Evolutionary conservation across 495 filamentous ascomycete genomes (phyloP).

Genomic region (Trichocladium uniseriatum): DNA sequence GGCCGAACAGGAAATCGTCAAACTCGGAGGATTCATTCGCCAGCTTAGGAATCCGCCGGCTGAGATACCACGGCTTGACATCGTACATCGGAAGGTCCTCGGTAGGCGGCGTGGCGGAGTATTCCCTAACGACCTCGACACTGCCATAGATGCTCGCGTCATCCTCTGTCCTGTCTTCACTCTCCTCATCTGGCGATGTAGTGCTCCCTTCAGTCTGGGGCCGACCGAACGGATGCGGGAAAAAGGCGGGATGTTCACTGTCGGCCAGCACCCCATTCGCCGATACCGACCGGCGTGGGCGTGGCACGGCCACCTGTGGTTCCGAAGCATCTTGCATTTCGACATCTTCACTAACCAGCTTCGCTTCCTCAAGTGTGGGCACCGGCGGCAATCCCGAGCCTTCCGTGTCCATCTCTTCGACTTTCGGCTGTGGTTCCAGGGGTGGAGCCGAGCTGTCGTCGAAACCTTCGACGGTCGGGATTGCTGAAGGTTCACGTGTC

Average conservation of each 20-base stretch:
- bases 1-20: constrained; percentile 25
- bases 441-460: constrained; percentile 16
- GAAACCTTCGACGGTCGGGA: constrained; percentile 21
- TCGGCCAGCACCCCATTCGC: constrained; percentile 5
- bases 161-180: constrained; percentile 52
- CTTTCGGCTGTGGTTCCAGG: constrained; percentile 26
- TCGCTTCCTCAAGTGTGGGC: constrained; percentile 20
- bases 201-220: constrained; percentile 10
- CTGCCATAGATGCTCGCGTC: constrained; percentile 48
- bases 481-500: constrained; percentile 20
- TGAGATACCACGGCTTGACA: constrained; percentile 36
- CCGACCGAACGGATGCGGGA: constrained; percentile 10
- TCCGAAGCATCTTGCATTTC: constrained; percentile 40
- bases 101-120: constrained; percentile 41
- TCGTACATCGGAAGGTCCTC: constrained; percentile 37
- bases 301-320: constrained; percentile 26
- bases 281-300: constrained; percentile 42
- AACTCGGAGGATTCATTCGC: constrained; percentile 24
- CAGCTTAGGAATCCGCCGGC: constrained; percentile 27
- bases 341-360: constrained; percentile 21
- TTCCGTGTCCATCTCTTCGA: constrained; percentile 34
- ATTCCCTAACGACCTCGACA: constrained; percentile 36
- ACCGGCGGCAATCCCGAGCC: constrained; percentile 23
- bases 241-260: constrained; percentile 3
- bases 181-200: constrained; percentile 28